phyloP scores from a whole-genome alignment of 1,284 basidiomycete species.

The Farysia itapuensis region DNA sequence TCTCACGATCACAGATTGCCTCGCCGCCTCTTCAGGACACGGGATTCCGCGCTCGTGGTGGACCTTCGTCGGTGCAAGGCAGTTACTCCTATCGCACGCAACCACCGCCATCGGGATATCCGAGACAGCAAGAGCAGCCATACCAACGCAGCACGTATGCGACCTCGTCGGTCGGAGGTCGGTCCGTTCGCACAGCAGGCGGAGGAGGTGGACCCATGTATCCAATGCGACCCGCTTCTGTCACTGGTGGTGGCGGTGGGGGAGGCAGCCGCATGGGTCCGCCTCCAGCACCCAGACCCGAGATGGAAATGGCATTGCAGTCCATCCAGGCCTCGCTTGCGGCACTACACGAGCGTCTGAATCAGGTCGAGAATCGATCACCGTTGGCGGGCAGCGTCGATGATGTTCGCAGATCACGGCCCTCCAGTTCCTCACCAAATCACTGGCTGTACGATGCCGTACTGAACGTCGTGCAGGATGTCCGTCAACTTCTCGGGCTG shows the following conservation, averaged over 20 bases:
- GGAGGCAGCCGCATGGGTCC: too few species aligned
- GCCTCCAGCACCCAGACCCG: slow-evolving; percentile 16
- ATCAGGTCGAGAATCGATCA: slow-evolving; percentile 43
- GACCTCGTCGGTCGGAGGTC: slow-evolving; percentile 47
- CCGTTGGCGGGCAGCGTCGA: slow-evolving; percentile 7
- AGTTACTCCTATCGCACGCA: slow-evolving; percentile 18
- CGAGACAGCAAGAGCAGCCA: slow-evolving; percentile 11
- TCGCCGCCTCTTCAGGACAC: slow-evolving; percentile 7
- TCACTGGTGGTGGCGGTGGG: slow-evolving; percentile 18
- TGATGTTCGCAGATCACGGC: slow-evolving; percentile 8
- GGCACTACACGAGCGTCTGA: slow-evolving; percentile 81
- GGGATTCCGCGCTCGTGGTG: slow-evolving; percentile 10
- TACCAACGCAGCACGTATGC: slow-evolving; percentile 37
- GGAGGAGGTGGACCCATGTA: slow-evolving; percentile 5
- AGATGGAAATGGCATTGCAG: slow-evolving; percentile 65
- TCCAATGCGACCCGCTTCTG: slow-evolving; percentile 23
- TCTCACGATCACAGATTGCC: slow-evolving; percentile 18
- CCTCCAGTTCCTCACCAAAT: slow-evolving; percentile 1
- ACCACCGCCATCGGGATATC: slow-evolving; percentile 22
- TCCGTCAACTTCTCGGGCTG: slow-evolving; percentile 14
- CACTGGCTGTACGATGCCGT: slow-evolving; percentile 17
- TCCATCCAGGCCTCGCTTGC: slow-evolving; percentile 84
- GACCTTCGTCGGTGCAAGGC: slow-evolving; percentile 18
- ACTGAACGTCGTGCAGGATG: slow-evolving; percentile 21
- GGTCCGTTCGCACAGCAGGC: slow-evolving; percentile 23